Evolutionary conservation across 208 protist genomes (phyloP).

Genomic region (Wallacemonas sp.): DNA sequence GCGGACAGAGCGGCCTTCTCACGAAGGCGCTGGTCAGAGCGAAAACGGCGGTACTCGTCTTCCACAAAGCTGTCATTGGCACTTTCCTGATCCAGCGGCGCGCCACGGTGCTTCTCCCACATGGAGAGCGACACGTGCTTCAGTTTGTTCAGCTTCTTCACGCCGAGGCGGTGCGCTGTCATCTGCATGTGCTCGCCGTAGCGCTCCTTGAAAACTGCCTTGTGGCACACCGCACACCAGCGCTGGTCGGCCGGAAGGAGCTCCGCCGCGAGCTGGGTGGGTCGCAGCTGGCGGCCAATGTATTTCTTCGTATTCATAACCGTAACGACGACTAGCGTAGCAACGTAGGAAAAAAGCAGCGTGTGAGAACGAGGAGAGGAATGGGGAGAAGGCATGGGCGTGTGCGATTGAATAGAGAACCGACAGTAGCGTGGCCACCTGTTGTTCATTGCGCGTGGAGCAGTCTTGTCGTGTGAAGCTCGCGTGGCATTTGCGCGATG

Average conservation of each 20-base stretch:
- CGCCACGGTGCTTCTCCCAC: slow-evolving; percentile 79
- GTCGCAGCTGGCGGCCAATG: slow-evolving; percentile 72
- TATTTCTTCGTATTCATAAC: slow-evolving; percentile 64
- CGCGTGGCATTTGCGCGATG: too few species aligned
- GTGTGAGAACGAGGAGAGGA: neutral
- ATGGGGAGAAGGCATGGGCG: neutral
- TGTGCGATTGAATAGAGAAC: too few species aligned
- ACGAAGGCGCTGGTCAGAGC: slow-evolving; percentile 54
- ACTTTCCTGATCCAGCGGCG: slow-evolving; percentile 66
- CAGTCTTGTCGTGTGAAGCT: too few species aligned
- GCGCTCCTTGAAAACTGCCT: slow-evolving; percentile 48
- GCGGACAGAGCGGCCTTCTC: slow-evolving; percentile 36
- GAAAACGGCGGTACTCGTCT: slow-evolving; percentile 63
- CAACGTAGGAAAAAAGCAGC: neutral
- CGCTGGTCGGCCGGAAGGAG: slow-evolving; percentile 65
- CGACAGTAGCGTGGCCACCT: too few species aligned
- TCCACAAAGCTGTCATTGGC: slow-evolving; percentile 48
- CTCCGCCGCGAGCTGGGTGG: slow-evolving; percentile 73
- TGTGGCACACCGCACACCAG: slow-evolving; percentile 85
- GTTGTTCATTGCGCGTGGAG: too few species aligned
- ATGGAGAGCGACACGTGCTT: slow-evolving; percentile 71
- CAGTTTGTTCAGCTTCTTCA: slow-evolving; percentile 68
- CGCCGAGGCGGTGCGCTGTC: slow-evolving; percentile 52
- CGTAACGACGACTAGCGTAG: too few species aligned
- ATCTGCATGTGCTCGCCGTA: slow-evolving; percentile 44